These are phyloP conservation scores for Malus hybrid DNA, from an alignment of 331 rosid species.

Conservation along the genomic window DNA sequence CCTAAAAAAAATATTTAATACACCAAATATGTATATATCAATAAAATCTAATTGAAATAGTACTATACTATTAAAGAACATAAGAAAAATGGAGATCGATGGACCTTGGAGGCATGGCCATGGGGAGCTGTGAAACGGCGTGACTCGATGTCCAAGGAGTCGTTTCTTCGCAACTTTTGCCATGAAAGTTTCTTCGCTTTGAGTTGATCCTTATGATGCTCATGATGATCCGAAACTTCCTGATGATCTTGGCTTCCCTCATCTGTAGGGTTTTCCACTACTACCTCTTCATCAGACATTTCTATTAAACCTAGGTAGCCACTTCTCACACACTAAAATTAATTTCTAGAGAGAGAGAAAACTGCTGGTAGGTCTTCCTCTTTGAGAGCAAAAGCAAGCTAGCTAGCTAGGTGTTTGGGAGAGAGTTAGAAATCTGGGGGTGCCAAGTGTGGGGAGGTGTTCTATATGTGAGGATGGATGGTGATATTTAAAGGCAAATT, in stretches of 20 bases:
- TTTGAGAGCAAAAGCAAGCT: background rate
- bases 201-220: background rate
- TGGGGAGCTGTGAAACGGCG: slow-evolving; percentile 11
- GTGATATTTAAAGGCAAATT: background rate
- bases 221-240: background rate
- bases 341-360: background rate
- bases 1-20: no score
- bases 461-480: background rate
- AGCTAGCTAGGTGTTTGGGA: background rate
- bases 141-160: slow-evolving; percentile 53
- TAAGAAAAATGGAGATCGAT: background rate
- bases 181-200: slow-evolving; percentile 23
- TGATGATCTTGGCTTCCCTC: background rate
- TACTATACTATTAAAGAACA: background rate
- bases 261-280: background rate
- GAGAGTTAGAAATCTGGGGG: background rate
- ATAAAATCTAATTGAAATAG: no score
- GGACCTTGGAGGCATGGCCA: slow-evolving; percentile 30
- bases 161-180: slow-evolving; percentile 26
- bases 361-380: no score
- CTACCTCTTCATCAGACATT: background rate
- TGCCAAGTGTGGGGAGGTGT: background rate
- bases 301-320: background rate
- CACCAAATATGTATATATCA: no score
- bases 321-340: background rate